phyloP scores from a whole-genome alignment of 805 yeast genomes.

The Yarrowia osloensis region DNA sequence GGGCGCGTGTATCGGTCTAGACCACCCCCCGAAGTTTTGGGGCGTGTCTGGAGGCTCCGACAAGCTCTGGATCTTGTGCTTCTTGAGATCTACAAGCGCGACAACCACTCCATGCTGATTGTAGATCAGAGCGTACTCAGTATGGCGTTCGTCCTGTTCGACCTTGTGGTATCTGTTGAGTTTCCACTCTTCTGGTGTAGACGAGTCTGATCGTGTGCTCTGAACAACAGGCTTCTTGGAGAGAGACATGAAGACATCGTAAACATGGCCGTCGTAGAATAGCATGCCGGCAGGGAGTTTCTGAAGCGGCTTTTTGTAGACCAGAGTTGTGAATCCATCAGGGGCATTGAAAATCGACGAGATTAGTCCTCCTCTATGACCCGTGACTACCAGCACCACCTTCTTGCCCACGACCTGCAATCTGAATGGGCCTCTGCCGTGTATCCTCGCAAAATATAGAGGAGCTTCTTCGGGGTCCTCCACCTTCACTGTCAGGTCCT shows the following conservation, averaged over 20 bases:
- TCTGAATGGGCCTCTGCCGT: not conserved
- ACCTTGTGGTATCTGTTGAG: not conserved
- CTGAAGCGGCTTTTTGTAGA: not conserved
- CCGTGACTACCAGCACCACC: not conserved
- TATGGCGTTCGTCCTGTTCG: not conserved
- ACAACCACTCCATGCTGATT: not conserved
- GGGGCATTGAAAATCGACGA: not conserved
- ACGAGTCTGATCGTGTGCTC: not conserved
- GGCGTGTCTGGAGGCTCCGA: no score
- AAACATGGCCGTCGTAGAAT: not conserved
- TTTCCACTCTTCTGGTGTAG: not conserved
- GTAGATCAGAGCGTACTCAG: not conserved
- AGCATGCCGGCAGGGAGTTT: not conserved
- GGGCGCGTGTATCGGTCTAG: no score
- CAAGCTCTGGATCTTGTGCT: not conserved
- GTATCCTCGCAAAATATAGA: not conserved
- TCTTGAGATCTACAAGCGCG: not conserved
- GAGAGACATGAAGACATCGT: not conserved
- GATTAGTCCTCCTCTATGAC: not conserved
- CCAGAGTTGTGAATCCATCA: not conserved
- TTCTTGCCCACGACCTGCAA: not conserved
- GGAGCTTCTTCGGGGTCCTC: not conserved
- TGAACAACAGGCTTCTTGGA: not conserved
- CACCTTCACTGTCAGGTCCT: not conserved
- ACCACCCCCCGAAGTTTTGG: no score